Evolutionary conservation across 352 stramenopile genomes (phyloP), one percentile per base, ranked within the genome.

Genomic region (Globisporangium megalacanthum): DNA sequence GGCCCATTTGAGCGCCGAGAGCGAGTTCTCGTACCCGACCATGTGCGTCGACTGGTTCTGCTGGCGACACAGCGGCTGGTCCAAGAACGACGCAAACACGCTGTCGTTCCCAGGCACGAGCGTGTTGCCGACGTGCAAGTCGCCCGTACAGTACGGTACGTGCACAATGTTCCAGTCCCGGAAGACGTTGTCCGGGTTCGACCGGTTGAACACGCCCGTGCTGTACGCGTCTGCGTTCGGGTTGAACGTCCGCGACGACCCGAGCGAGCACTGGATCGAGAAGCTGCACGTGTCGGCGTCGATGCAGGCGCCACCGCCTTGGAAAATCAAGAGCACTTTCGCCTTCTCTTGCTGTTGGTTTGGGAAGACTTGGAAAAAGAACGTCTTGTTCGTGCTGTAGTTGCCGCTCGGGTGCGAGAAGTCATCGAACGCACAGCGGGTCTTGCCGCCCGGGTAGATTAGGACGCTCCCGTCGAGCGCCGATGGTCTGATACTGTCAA

Each of bases 131-230:
- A 83, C 52, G 49, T 90, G 78, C 37, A 90, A 67, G 46, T 90
- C 77, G 44, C 77, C 75, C 20, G 77, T 87, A 72, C 79, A 90
- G 66, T 90, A 88, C 22, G 75, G 77, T 10, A 90, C 63, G 62
- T 83, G 73, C 9, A 90, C 72, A 52, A 88, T 74, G 65, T 84
- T 84, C 77, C 77, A 90, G 62, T 88, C 77, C 50, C 73, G 74
- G 58, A 88, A 88, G 41, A 78, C 49, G 58, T 88, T 90, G 52
- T 70, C 56, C n/a, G 56, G 46, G 31, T 84, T 52, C 20, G 75
- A 72, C 4, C 62, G 62, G 54, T 86, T 71, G 29, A 88, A 50
- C 15, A 89, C 57, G 33, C 79, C 79, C 1, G 58, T 49, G 69
- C 68, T 84, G 10, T 68, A 61, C 20, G 71, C 56, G 45, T 53